Base-by-base conservation (phyloP, 306 rosid species). In the Oxytropis ochrocephala region DNA sequence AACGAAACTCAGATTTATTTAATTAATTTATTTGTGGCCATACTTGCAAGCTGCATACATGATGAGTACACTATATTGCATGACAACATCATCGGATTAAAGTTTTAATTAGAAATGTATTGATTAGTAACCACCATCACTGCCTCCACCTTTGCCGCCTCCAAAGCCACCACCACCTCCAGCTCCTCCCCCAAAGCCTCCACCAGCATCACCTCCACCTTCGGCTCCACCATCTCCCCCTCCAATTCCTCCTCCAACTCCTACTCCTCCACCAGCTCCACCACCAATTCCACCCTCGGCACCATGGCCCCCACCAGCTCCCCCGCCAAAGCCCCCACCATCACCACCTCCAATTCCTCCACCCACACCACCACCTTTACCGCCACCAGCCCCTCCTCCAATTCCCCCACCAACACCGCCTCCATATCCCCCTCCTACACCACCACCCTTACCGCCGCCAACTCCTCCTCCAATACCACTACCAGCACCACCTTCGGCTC, bases 61-160 rank as follows among this genome's bases (percentile, higher is more conserved):
- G 19, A 41, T 2, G 11, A 18, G 70, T 19, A 50, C 1, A 43
- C 11, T 38, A 8, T 46, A 17, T 21, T 56, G 47, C 44, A 36
- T 12, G 30, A 0, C 29, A 72, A 5, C 3, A 54, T n/a, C n/a
- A 46, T 13, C 2, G 4, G 0, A 0, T 52, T 35, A n/a, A n/a
- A n/a, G n/a, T n/a, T n/a, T n/a, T n/a, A n/a, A n/a, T n/a, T 7
- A 7, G 11, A 8, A 12, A 16, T 4, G 13, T 44, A 36, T 56
- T 47, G 19, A 42, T 80, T 41, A 80, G 57, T 67, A 21, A 5
- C 57, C 43, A 4, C 81, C 84, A 7, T 69, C n/a, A n/a, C n/a
- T n/a, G n/a, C n/a, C 41, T 7, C 64, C 54, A 2, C 39, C n/a
- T n/a, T n/a, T n/a, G n/a, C n/a, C n/a, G n/a, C 21, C 33, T 7